phyloP scores from a whole-genome alignment of 1,284 basidiomycete species.

The Amylostereum chailletii region DNA sequence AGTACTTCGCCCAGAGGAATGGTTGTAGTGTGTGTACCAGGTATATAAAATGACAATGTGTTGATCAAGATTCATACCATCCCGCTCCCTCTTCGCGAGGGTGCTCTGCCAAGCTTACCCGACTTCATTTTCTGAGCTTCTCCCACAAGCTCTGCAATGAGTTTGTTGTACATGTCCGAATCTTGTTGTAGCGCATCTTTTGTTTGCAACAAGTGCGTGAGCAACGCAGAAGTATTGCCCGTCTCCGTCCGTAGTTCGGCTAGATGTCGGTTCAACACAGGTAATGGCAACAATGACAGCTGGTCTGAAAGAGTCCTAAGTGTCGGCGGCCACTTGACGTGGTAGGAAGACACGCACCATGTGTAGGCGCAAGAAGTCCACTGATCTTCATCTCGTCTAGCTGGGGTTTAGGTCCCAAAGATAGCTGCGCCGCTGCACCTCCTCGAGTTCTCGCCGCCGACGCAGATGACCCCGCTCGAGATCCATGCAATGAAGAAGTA shows the following conservation, averaged over 20 bases:
- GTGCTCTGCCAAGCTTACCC: conserved; percentile 38
- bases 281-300: conserved; percentile 60
- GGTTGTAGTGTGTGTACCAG: no score
- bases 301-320: conserved; percentile 39
- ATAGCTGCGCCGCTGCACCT: conserved; percentile 39
- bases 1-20: no score
- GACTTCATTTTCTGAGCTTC: conserved; percentile 75
- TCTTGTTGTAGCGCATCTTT: conserved; percentile 83
- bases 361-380: conserved; percentile 56
- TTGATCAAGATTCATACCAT: conserved; percentile 6
- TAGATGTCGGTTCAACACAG: conserved; percentile 57
- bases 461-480: conserved; percentile 31
- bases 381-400: conserved; percentile 60
- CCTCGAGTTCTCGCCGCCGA: conserved; percentile 13
- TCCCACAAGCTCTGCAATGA: conserved; percentile 75
- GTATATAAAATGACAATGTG: no score
- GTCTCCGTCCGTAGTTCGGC: conserved; percentile 62
- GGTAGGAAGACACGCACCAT: conserved; percentile 39
- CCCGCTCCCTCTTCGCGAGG: conserved; percentile 43
- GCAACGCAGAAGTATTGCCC: conserved; percentile 59
- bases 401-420: conserved; percentile 62
- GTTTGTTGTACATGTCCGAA: conserved; percentile 75
- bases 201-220: conserved; percentile 76
- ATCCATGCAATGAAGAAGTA: conserved; percentile 29
- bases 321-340: conserved; percentile 1